Base-by-base conservation (phyloP, 1,139 yeast species). In the Candida sanyaensis region DNA sequence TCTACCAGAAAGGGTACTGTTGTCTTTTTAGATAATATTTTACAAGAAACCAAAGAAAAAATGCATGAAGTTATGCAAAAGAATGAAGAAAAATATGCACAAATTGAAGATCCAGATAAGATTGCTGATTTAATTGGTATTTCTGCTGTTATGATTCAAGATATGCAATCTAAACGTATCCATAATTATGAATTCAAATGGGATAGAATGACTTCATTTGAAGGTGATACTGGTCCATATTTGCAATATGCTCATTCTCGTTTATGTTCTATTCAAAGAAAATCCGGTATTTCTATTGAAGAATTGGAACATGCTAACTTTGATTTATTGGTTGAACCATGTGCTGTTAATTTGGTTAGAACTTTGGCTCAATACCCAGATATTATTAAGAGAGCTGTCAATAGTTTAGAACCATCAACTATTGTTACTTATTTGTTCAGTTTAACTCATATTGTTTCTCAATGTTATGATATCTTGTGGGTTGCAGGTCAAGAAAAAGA, bases 151-250 rank as follows among this genome's bases (percentile, higher is more conserved):
- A 92, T 95, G 97, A 88, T 95, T 63, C 99, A 95, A 77, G 99
- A 95, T 71, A 91, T 93, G 97, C 96, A 90, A 74, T 87, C 97
- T 53, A 95, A 95, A 78, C 88, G 99, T 73, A 83, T 92, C 70
- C 91, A 93, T 77, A 92, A 93, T 74, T 95, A 95, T 73, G 91
- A 86, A 61, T 95, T 95, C 73, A 89, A 91, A 71, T 93, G 99
- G 99, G 92, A 88, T 62, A 88, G 99, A 77, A 93, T 93, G 98
- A 80, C 89, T 44, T 90, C 97, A 6, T 92, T 95, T 59, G 99
- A 93, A 78, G 99, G 99, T 71, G 99, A 93, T 71, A 93, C 99
- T 52, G 99, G 99, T 65, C 99, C 99, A 53, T 93, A 95, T 75
- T 81, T 93, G 69, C 99, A 93, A 73, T 93, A 93, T 65, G 99